Base-by-base conservation (phyloP, 345 rosid species). In the Rubroshorea leprosula region DNA sequence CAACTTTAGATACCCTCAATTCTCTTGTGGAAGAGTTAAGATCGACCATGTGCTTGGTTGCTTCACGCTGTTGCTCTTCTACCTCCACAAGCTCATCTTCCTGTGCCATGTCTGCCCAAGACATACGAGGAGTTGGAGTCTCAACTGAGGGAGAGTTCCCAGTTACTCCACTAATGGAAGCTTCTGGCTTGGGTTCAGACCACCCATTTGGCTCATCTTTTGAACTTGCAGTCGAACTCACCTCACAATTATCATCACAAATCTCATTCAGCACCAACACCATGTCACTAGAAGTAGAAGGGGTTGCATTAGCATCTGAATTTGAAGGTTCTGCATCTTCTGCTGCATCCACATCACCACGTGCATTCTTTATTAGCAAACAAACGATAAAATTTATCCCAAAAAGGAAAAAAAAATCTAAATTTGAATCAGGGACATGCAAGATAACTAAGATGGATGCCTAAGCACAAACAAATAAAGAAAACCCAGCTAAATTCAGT, bases 21-120 rank as follows among this genome's bases (percentile, higher is more conserved):
- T 71, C 80, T 31, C 70, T 68, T 0, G 65, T 26, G 1, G 64
- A 65, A 56, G 47, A 38, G 55, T 41, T 68, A 35, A 20, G 22
- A 68, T 65, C 68, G 57, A 66, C 66, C 17, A 23, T 58, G 38
- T 51, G 80, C 60, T 74, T 69, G 62, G 49, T 59, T 17, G 62
- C 60, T 16, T 67, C 86, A 5, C 12, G n/a, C n/a, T 38, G 62
- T 23, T 66, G 73, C 15, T 80, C 82, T 31, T 72, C 84, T 54
- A 72, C 85, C 23, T 79, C 87, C 57, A 68, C 94, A 41, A 93
- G 75, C 54, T 89, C 99, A 67, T 87, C 96, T 68, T 89, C 94
- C 67, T 80, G 97, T 18, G 85, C 75, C 94, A 93, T 89, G 73
- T 93, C 99, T 3, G 99, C 99, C 99, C 99, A 89, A 2, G 93